phyloP scores from a whole-genome alignment of 1,284 basidiomycete genomes.

The Melampsora americana region DNA sequence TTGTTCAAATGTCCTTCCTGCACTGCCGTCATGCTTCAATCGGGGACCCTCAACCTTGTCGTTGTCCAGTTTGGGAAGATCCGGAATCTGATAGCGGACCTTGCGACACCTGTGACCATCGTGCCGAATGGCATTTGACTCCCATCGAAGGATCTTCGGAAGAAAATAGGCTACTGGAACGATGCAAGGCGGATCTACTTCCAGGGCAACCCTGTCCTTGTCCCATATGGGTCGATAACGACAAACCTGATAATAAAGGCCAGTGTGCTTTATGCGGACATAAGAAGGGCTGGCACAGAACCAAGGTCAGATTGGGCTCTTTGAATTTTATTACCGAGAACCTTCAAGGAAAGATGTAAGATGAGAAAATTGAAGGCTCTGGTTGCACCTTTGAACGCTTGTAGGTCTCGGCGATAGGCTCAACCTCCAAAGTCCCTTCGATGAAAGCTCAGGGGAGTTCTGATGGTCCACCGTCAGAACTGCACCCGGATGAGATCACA shows the following conservation, averaged over 20 bases:
- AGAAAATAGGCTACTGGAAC: not conserved
- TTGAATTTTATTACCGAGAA: too few relatives aligned
- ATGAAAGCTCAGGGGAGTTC: too few relatives aligned
- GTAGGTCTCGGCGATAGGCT: too few relatives aligned
- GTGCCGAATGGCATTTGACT: conserved; percentile 33
- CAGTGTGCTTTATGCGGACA: conserved; percentile 35
- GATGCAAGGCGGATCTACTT: conserved; percentile 25
- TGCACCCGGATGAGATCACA: too few relatives aligned
- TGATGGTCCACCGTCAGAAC: too few relatives aligned
- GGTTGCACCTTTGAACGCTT: too few relatives aligned
- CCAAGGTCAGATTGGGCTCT: not conserved
- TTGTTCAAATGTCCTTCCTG: conserved; percentile 11
- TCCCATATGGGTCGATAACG: conserved; percentile 24
- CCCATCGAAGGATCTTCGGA: not conserved
- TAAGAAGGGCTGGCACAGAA: conserved; percentile 40
- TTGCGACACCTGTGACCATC: conserved; percentile 39
- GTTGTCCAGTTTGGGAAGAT: conserved; percentile 33
- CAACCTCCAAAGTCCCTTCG: too few relatives aligned
- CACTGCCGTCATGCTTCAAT: conserved; percentile 32
- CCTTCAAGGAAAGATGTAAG: too few relatives aligned
- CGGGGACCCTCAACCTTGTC: conserved; percentile 19
- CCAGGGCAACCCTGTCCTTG: conserved; percentile 31
- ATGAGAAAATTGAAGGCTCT: too few relatives aligned
- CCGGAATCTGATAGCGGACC: not conserved
- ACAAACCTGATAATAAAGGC: conserved; percentile 3